A percentile compares a stretch with the other conserved stretches of the same genome.
Evolutionary conservation across 108 stramenopile genomes (phyloP).

Genomic region (Bacterosira constricta): DNA sequence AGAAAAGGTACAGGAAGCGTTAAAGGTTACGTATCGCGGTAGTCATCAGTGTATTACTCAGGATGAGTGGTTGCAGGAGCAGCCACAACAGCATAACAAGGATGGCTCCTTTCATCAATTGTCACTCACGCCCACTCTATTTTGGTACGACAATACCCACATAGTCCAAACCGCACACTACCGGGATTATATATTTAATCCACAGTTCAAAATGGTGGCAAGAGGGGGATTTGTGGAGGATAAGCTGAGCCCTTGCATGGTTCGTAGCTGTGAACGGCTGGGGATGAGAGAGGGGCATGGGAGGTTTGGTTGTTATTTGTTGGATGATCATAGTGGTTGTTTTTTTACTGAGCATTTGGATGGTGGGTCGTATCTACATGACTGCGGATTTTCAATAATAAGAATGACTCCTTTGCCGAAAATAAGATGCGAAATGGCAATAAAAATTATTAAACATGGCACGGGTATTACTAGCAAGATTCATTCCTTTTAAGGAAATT

Average conservation of each 20-base stretch:
- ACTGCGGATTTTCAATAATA: not conserved
- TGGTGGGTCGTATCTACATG: constrained; percentile 62
- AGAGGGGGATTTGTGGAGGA: constrained; percentile 89
- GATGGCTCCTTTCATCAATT: constrained; percentile 54
- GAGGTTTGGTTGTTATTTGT: constrained; percentile 80
- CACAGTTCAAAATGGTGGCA: constrained; percentile 74
- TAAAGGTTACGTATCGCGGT: constrained; percentile 54
- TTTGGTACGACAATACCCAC: constrained; percentile 92
- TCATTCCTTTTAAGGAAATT: too few relatives aligned
- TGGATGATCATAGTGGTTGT: constrained; percentile 85
- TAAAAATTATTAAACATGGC: too few relatives aligned
- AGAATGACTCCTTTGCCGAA: not conserved
- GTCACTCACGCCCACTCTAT: constrained; percentile 78
- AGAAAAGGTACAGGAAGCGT: constrained; percentile 37
- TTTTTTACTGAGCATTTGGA: constrained; percentile 89
- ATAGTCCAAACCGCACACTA: constrained; percentile 78
- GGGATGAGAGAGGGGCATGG: constrained; percentile 70
- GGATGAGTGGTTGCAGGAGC: constrained; percentile 53
- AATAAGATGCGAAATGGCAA: not conserved
- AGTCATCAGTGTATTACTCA: constrained; percentile 50
- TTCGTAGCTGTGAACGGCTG: constrained; percentile 64
- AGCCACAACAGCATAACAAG: not conserved
- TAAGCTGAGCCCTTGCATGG: constrained; percentile 71
- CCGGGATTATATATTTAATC: constrained; percentile 83
- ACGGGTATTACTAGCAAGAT: too few relatives aligned